A percentile compares a stretch with the other conserved stretches of the same genome.
Conservation (phyloP, 2,329 filamentous ascomycete species). For the Arthrobotrys musiformis region DNA sequence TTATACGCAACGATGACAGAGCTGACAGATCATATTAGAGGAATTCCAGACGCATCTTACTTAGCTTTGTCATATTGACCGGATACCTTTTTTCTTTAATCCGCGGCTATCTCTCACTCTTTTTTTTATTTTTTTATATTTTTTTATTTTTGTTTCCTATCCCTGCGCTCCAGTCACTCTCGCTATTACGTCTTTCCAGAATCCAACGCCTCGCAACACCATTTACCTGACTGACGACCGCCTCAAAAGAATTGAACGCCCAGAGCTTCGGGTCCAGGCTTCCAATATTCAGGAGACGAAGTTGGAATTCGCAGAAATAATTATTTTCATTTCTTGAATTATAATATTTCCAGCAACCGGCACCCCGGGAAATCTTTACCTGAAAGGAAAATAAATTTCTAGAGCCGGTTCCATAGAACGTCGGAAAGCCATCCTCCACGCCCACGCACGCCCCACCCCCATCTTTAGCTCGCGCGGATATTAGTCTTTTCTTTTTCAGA, state of each 20-base stretch:
- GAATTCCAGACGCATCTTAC: conserved; percentile 39
- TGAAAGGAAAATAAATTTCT: conserved; percentile 10
- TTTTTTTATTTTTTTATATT: too few relatives aligned
- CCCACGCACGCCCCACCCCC: not conserved
- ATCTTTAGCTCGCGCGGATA: not conserved
- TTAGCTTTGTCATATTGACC: not conserved
- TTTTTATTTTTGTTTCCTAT: too few relatives aligned
- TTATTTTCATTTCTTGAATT: not conserved
- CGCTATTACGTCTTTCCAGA: conserved; percentile 28
- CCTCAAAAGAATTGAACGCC: not conserved
- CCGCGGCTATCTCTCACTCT: not conserved
- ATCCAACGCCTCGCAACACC: conserved; percentile 54
- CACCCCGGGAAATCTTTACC: conserved; percentile 12
- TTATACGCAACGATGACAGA: conserved; percentile 13
- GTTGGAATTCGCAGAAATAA: conserved; percentile 34
- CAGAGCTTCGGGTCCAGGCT: conserved; percentile 8
- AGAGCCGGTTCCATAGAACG: conserved; percentile 6
- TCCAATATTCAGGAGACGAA: conserved; percentile 32
- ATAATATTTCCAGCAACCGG: conserved; percentile 38
- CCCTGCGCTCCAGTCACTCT: conserved; percentile 36
- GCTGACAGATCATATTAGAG: conserved; percentile 24
- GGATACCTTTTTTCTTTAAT: not conserved
- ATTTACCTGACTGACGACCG: conserved; percentile 14
- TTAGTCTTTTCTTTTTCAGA: too few relatives aligned
- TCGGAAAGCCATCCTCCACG: not conserved